Conservation (phyloP, 2,329 filamentous ascomycete species). For the Fusarium mangiferae region DNA sequence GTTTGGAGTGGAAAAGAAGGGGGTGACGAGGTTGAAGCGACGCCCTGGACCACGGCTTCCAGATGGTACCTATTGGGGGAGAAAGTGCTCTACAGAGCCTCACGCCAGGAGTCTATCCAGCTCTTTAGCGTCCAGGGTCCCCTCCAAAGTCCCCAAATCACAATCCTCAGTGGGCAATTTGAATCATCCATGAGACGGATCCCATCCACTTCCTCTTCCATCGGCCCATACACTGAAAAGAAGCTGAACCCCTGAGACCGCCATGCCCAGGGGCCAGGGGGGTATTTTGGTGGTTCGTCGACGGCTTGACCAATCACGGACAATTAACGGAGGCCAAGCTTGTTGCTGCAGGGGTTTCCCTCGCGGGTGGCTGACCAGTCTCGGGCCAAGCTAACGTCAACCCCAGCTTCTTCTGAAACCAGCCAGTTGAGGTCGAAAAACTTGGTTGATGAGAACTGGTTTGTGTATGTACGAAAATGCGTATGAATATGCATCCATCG, state of each 20-base stretch:
- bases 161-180: constrained; percentile 12
- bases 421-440: constrained; percentile 11
- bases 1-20: constrained; percentile 24
- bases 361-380: constrained; percentile 30
- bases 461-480: background rate
- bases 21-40: constrained; percentile 25
- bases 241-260: constrained; percentile 36
- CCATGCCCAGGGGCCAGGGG: constrained; percentile 11
- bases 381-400: constrained; percentile 19
- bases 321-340: constrained; percentile 3
- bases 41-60: constrained; percentile 9
- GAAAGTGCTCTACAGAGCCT: background rate
- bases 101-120: constrained; percentile 32
- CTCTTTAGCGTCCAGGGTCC: constrained; percentile 1
- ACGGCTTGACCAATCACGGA: constrained; percentile 3
- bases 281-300: constrained; percentile 11
- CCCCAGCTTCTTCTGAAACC: constrained; percentile 44
- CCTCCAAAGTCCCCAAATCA: background rate
- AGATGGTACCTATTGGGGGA: background rate
- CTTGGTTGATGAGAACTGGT: constrained; percentile 14
- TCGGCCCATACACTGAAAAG: constrained; percentile 29
- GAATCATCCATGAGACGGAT: constrained; percentile 17
- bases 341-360: constrained; percentile 26
- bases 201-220: constrained; percentile 5
- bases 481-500: background rate